Evolutionary conservation across 192 early-diverging fungal species (phyloP), one percentile per base, ranked within the genome.

Genomic region (Pecoramyces ruminantium): DNA sequence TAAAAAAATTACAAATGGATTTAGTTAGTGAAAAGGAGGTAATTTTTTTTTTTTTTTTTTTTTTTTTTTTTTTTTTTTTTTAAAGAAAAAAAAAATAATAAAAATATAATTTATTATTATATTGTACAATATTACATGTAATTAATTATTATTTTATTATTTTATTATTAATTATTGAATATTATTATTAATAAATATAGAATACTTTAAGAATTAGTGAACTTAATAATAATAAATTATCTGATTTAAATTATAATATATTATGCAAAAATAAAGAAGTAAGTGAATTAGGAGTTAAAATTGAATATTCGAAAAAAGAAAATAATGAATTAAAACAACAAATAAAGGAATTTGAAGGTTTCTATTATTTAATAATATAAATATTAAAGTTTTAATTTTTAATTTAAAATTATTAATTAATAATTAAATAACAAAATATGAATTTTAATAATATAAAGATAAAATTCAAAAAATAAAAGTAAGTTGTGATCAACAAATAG

Each of bases 11-110:
- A 1, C 83, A 85, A 81, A 83, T 79, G 81, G 83, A 87, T 39
- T 21, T 88, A 13, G 77, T 82, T 6, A 77, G 27, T 4, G 89
- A 88, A 79, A 81, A 84, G 38, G 87, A 90, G 80, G 87, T 87
- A 78, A 8, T n/a, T 14, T 14, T 34, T 8, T 34, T 34, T n/a
- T n/a, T n/a, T n/a, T n/a, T n/a, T n/a, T n/a, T n/a, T n/a, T n/a
- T n/a, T n/a, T n/a, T n/a, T n/a, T n/a, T n/a, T n/a, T n/a, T n/a
- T n/a, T n/a, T n/a, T n/a, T n/a, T n/a, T n/a, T n/a, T n/a, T n/a
- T n/a, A n/a, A n/a, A n/a, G n/a, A n/a, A n/a, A n/a, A n/a, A n/a
- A n/a, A n/a, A n/a, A n/a, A n/a, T n/a, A n/a, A n/a, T n/a, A n/a
- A n/a, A n/a, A n/a, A n/a, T n/a, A n/a, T n/a, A n/a, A n/a, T n/a